Evolutionary conservation across 2,329 filamentous ascomycete genomes (phyloP), one percentile per base, ranked within the genome.

Genomic region (Alternaria conjuncta): DNA sequence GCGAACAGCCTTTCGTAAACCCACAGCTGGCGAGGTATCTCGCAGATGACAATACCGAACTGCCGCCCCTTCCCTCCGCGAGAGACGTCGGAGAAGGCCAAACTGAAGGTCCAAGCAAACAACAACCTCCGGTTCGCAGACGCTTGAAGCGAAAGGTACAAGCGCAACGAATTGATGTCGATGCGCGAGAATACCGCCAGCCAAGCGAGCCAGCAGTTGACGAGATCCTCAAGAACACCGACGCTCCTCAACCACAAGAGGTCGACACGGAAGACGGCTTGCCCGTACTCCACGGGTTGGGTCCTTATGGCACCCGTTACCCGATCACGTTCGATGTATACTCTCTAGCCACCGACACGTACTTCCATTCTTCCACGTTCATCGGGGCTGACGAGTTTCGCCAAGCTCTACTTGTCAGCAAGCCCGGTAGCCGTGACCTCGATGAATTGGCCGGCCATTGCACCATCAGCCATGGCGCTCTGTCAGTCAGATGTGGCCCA

Each of bases 331-430:
- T 89, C 61, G 85, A 86, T 55, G 75, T 87, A 9, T 72, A 72
- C 6, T 84, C 85, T 23, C 73, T 89, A 8, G 78, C 77, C 9
- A 64, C 80, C 7, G 86, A 84, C 2, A 87, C 85, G 0, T 88
- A 83, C 69, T 89, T 89, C 65, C 85, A 87, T 64, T 76, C 83
- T 46, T 82, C 79, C 49, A 88, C 86, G 5, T 86, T 89, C 63
- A 80, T 89, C 61, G 87, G 88, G 26, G 86, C 86, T 67, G 86
- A 86, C 4, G 84, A 86, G 25, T 83, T 89, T 50, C 72, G 76
- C 15, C 80, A 79, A 36, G 83, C 83, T 36, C 67, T 89, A 6
- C 64, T 51, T 8, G 46, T 58, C 11, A 51, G 56, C 7, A 57
- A 51, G 15, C 25, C 50, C 1, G 57, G 53, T 21, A 9, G 63